Conservation (phyloP, 257 asterid species). For the Leonotis leonurus region DNA sequence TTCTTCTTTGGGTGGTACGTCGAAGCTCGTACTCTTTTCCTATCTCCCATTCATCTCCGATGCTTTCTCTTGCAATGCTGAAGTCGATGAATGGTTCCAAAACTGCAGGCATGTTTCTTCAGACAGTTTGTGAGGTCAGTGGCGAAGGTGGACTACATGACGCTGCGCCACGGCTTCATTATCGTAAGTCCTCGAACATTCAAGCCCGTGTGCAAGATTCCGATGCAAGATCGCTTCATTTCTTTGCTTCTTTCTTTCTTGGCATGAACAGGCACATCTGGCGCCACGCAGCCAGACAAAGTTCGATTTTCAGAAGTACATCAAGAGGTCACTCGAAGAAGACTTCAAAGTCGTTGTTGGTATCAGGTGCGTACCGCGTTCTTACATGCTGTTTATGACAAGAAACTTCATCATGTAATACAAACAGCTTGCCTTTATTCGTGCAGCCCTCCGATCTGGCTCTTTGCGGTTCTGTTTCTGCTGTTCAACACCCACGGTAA, state of each 20-base stretch:
- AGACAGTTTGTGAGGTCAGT: slow-evolving; percentile 55
- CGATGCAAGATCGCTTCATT: no score
- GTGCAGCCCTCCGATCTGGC: slow-evolving; percentile 62
- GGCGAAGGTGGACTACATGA: slow-evolving; percentile 49
- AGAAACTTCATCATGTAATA: neutral
- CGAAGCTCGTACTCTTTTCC: neutral
- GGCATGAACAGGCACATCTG: slow-evolving; percentile 44
- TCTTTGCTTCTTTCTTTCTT: neutral
- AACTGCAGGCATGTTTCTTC: slow-evolving; percentile 49
- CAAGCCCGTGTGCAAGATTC: no score
- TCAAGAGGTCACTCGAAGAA: slow-evolving; percentile 50
- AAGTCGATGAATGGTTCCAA: neutral
- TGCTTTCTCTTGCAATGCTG: neutral
- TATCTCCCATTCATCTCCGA: neutral
- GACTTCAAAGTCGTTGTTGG: slow-evolving; percentile 61
- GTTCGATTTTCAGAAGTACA: slow-evolving; percentile 50
- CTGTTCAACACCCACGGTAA: slow-evolving; percentile 63
- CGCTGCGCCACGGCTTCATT: slow-evolving; percentile 52
- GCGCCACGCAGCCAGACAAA: slow-evolving; percentile 34
- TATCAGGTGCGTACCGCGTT: slow-evolving; percentile 33
- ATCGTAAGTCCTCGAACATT: slow-evolving; percentile 25
- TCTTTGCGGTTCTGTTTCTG: slow-evolving; percentile 53
- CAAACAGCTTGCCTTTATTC: neutral
- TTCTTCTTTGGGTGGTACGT: slow-evolving; percentile 43
- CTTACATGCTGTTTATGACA: no score